A percentile compares a stretch with the other conserved stretches of the same genome.
Conservation (phyloP, 2,329 filamentous ascomycete species). For the Fonsecaea pugnacius region DNA sequence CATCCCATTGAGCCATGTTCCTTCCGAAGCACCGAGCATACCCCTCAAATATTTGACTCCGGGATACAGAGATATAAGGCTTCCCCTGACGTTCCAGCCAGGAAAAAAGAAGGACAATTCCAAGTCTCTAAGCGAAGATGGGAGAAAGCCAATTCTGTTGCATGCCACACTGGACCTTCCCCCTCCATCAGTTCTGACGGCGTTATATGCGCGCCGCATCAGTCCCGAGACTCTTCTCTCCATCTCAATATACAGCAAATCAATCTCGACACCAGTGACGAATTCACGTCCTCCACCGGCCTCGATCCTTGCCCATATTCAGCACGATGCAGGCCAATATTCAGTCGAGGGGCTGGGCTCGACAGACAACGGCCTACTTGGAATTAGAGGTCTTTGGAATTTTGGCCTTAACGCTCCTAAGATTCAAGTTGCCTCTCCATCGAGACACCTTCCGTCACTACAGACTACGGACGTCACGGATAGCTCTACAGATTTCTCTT, state of each 20-base stretch:
- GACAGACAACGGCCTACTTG: conserved; percentile 87
- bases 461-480: conserved; percentile 11
- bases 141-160: conserved; percentile 49
- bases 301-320: conserved; percentile 51
- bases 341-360: conserved; percentile 88
- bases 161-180: conserved; percentile 53
- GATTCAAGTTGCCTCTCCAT: conserved; percentile 22
- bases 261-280: conserved; percentile 36
- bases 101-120: conserved; percentile 16
- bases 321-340: conserved; percentile 82
- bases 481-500: conserved; percentile 26
- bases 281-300: conserved; percentile 57
- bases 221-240: conserved; percentile 78
- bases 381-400: conserved; percentile 88
- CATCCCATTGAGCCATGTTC: conserved; percentile 68
- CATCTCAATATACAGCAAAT: conserved; percentile 61
- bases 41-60: conserved; percentile 76
- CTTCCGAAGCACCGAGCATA: conserved; percentile 73
- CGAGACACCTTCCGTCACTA: not conserved
- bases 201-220: conserved; percentile 77
- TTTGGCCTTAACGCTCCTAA: conserved; percentile 70
- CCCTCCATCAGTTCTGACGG: conserved; percentile 83
- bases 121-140: conserved; percentile 19
- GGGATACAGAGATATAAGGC: conserved; percentile 66
- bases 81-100: conserved; percentile 32